Evolutionary conservation across 768 basidiomycete genomes (phyloP).

Genomic region (Lentinula guzmanii): DNA sequence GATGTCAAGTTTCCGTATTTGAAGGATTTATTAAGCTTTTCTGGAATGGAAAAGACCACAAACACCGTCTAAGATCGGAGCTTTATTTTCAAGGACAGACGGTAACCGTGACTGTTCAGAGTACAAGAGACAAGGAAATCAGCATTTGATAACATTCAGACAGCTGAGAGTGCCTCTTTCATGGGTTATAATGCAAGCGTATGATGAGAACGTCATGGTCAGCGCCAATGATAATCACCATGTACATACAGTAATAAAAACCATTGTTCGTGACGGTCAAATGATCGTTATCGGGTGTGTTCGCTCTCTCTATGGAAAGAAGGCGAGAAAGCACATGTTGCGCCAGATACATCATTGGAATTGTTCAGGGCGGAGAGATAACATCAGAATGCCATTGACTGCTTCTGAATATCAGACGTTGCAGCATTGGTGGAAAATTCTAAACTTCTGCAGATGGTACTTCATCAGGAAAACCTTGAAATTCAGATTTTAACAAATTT

Average conservation of each 20-base stretch:
- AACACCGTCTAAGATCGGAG: conserved; percentile 8
- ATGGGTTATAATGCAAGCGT: too few species aligned
- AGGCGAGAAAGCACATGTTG: background rate
- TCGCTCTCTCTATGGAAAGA: background rate
- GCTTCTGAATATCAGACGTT: background rate
- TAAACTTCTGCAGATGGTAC: too few species aligned
- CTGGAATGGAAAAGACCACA: background rate
- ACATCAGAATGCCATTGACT: background rate
- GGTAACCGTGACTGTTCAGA: background rate
- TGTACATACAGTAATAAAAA: background rate
- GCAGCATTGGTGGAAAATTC: too few species aligned
- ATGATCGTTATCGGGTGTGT: background rate
- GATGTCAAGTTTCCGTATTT: too few species aligned
- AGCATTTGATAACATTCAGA: background rate
- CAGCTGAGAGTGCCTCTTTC: too few species aligned
- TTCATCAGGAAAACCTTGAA: too few species aligned
- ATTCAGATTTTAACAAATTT: too few species aligned
- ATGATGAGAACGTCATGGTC: too few species aligned
- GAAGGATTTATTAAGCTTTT: too few species aligned
- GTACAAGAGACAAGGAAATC: background rate
- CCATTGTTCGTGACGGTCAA: background rate
- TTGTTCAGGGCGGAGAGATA: background rate
- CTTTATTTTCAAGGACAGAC: background rate
- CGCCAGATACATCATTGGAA: background rate
- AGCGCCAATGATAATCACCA: background rate